Base-by-base conservation (phyloP, 257 asterid genomes). In the Gentiana straminea region DNA sequence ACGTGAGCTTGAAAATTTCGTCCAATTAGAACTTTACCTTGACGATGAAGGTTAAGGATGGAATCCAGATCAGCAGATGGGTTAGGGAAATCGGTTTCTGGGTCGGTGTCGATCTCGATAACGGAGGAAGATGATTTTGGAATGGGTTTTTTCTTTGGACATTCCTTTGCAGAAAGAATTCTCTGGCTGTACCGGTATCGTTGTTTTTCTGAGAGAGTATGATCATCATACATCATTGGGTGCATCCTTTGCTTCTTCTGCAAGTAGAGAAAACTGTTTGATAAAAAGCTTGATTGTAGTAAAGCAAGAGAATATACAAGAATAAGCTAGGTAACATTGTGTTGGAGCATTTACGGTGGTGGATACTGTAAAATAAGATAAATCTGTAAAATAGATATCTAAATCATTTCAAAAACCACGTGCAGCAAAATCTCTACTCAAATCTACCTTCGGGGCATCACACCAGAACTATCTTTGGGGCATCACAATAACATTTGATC, bases 191-290 rank as follows among this genome's bases (percentile, higher is more conserved):
- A 70, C 71, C 99, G 76, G 82, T 73, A 71, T 72, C 98, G 77
- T 62, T 73, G 56, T 65, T 74, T 69, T 63, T 78, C 90, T 10
- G 82, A 65, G 51, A 62, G 51, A 34, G 52, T 59, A 50, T 58
- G 84, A 74, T 72, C 86, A 13, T 81, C 91, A 36, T 85, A 92
- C 91, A 87, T 70, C 75, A 71, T 58, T 24, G 97, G 98, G 58
- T 85, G 95, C 88, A 92, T 81, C 81, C 70, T 86, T 73, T 80
- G 94, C 68, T 73, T 81, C 75, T 76, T 82, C 99, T 88, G 78
- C 79, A 74, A 68, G 56, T 3, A 49, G 11, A 70, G 58, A 63
- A 35, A 47, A 15, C 7, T 36, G 12, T 35, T 12, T 39, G 8
- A 32, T 13, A 1, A 63, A 4, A 37, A 33, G n/a, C 37, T n/a